A percentile compares a stretch with the other conserved stretches of the same genome.
phyloP scores from a whole-genome alignment of 768 basidiomycete species.

The Pleurotus giganteus region DNA sequence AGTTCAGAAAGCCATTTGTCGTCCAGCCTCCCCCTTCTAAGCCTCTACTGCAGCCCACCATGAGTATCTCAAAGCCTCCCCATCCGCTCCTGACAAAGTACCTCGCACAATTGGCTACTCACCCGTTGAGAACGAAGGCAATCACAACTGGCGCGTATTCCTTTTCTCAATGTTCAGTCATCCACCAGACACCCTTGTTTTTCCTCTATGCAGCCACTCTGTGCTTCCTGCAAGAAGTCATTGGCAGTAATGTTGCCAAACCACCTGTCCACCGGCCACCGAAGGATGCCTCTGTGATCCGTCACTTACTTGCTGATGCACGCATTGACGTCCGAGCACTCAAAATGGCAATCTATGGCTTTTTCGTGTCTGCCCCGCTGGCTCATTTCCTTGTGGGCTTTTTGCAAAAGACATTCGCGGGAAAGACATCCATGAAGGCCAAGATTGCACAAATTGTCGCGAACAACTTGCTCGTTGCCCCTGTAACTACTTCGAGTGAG shows the following conservation, averaged over 20 bases:
- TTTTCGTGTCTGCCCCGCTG: conserved; percentile 80
- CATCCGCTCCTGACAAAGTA: conserved; percentile 66
- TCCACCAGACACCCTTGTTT: neutral
- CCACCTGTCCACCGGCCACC: conserved; percentile 47
- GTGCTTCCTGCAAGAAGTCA: conserved; percentile 77
- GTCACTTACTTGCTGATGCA: conserved; percentile 49
- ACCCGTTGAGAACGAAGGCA: conserved; percentile 81
- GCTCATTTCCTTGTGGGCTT: conserved; percentile 70
- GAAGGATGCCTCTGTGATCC: conserved; percentile 52
- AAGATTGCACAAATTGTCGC: conserved; percentile 73
- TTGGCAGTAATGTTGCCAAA: conserved; percentile 70
- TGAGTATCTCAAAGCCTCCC: conserved; percentile 35
- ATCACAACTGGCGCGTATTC: conserved; percentile 51
- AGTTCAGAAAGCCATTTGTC: neutral
- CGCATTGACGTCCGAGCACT: conserved; percentile 70
- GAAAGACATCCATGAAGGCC: conserved; percentile 60
- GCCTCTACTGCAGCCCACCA: conserved; percentile 22
- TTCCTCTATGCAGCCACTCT: conserved; percentile 35
- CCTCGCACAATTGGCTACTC: conserved; percentile 58
- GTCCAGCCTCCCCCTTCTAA: conserved; percentile 8
- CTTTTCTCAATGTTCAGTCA: neutral
- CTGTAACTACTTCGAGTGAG: conserved; percentile 69
- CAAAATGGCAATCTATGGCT: conserved; percentile 85
- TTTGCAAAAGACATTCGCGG: conserved; percentile 75
- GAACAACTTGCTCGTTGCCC: conserved; percentile 74